These are phyloP conservation scores for Sporisorium reilianum DNA, from an alignment of 1,284 basidiomycete species.

Conservation along the genomic window DNA sequence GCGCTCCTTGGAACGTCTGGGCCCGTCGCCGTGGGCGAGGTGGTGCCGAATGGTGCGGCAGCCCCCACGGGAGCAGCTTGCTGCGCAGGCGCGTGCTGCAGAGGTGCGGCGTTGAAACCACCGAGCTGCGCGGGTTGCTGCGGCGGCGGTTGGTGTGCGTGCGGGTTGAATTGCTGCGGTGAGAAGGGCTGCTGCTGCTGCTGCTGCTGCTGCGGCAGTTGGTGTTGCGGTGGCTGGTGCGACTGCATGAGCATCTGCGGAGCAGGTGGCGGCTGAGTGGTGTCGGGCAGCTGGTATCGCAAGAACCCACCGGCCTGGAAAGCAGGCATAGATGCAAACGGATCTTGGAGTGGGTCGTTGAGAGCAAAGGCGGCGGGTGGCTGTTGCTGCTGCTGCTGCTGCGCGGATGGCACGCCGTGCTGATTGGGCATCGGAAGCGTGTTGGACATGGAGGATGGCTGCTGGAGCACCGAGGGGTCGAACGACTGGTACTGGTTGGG, in stretches of 20 bases:
- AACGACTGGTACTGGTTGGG: constrained; percentile 38
- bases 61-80: constrained; percentile 6
- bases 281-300: constrained; percentile 25
- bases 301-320: constrained; percentile 31
- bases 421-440: constrained; percentile 14
- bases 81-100: constrained; percentile 1
- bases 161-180: constrained; percentile 6
- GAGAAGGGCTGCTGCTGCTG: neutral
- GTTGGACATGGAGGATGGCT: constrained; percentile 12
- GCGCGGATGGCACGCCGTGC: constrained; percentile 8
- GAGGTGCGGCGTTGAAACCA: neutral
- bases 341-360: constrained; percentile 21
- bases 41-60: neutral
- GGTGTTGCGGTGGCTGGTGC: constrained; percentile 15
- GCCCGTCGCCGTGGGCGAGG: neutral
- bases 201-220: constrained; percentile 4
- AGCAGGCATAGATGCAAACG: constrained; percentile 17
- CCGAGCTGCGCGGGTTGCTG: constrained; percentile 9
- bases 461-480: constrained; percentile 32
- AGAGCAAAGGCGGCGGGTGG: constrained; percentile 5
- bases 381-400: constrained; percentile 10
- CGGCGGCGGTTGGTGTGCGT: neutral
- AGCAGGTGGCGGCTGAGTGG: neutral
- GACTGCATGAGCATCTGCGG: constrained; percentile 21
- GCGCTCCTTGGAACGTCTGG: constrained; percentile 12